These are phyloP conservation scores for Pholiota adiposa DNA, from an alignment of 1,284 basidiomycete species.

Conservation along the genomic window DNA sequence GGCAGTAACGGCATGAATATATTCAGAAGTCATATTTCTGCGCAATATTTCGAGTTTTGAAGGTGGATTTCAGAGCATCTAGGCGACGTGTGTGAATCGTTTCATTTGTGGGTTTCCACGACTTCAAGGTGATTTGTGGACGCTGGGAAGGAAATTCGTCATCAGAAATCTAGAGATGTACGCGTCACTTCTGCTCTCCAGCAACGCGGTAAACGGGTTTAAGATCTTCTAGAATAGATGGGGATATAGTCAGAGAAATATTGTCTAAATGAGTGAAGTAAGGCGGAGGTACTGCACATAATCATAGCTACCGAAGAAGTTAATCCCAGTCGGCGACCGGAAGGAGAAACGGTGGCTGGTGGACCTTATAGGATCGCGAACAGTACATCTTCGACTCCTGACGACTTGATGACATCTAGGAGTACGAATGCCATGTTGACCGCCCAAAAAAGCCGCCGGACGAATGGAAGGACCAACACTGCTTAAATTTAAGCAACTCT, in stretches of 20 bases:
- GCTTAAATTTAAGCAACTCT: neutral
- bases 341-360: neutral
- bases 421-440: neutral
- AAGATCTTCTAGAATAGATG: neutral
- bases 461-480: neutral
- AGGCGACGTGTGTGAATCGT: constrained; percentile 10
- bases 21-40: neutral
- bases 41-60: constrained; percentile 1
- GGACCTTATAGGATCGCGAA: neutral
- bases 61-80: neutral
- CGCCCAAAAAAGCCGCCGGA: neutral
- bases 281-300: neutral
- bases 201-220: constrained; percentile 4
- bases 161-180: constrained; percentile 9
- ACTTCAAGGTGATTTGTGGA: constrained; percentile 3
- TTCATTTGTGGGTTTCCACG: constrained; percentile 10
- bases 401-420: neutral
- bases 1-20: neutral
- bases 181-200: constrained; percentile 3
- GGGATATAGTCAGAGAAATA: constrained; percentile 6
- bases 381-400: neutral
- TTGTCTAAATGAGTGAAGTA: constrained; percentile 7
- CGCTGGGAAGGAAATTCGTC: constrained; percentile 6
- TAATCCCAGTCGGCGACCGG: neutral
- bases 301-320: constrained; percentile 1